These are phyloP conservation scores for Blastomyces percursus DNA, from an alignment of 2,329 filamentous ascomycete genomes.

Conservation along the genomic window DNA sequence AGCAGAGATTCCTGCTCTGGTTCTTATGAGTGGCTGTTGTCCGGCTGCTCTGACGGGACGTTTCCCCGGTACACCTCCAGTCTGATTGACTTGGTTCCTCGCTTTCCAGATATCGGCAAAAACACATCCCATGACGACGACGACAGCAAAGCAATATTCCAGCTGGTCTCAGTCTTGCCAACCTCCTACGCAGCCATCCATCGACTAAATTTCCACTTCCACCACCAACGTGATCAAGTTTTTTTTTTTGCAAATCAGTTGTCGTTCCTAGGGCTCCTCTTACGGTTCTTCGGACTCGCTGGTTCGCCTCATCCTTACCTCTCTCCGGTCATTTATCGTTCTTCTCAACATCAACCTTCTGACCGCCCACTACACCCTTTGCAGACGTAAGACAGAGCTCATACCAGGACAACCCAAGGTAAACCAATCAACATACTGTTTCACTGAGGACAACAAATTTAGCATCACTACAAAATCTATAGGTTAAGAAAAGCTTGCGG, in stretches of 20 bases:
- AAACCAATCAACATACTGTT: neutral
- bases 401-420: neutral
- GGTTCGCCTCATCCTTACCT: constrained; percentile 1
- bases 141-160: neutral
- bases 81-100: neutral
- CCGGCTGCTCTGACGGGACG: neutral
- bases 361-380: neutral
- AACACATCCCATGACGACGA: neutral
- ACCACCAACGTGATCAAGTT: neutral
- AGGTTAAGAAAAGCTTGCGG: neutral
- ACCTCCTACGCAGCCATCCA: neutral
- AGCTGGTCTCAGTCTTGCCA: neutral
- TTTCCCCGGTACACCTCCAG: neutral
- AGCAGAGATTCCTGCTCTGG: neutral
- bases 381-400: neutral
- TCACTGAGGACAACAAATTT: neutral
- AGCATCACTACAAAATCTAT: neutral
- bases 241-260: neutral
- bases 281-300: neutral
- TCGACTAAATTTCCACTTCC: neutral
- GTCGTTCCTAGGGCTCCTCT: neutral
- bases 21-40: neutral
- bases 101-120: neutral
- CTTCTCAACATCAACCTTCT: neutral
- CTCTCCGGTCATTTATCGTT: constrained; percentile 2